phyloP scores from a whole-genome alignment of 768 basidiomycete species.

The Termitomyces sp. region DNA sequence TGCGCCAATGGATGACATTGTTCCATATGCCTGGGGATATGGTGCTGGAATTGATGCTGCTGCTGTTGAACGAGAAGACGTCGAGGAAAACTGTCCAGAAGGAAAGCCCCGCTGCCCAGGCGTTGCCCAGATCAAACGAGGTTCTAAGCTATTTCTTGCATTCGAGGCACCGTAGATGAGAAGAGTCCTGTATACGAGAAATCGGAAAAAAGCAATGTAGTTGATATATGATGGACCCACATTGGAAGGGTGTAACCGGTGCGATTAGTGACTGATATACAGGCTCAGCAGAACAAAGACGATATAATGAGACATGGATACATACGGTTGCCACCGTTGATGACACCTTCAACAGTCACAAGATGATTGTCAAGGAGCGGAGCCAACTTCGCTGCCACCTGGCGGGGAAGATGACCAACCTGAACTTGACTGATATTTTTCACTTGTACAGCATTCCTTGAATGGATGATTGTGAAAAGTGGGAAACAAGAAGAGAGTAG shows the following conservation, averaged over 20 bases:
- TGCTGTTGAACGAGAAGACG: conserved; percentile 10
- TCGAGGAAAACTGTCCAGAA: conserved; percentile 15
- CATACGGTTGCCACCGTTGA: conserved; percentile 65
- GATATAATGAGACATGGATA: background rate
- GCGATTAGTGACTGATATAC: conserved; percentile 33
- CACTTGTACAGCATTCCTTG: conserved; percentile 77
- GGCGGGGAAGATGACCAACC: conserved; percentile 77
- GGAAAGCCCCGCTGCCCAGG: conserved; percentile 58
- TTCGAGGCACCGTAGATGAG: conserved; percentile 68
- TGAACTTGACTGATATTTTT: conserved; percentile 67
- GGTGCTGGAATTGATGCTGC: background rate
- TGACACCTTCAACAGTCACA: conserved; percentile 69
- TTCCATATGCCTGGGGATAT: conserved; percentile 6
- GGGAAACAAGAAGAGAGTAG: no score
- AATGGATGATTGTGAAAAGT: background rate
- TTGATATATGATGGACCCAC: conserved; percentile 29
- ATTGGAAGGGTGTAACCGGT: conserved; percentile 52
- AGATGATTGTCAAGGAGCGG: conserved; percentile 61
- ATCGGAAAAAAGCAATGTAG: background rate
- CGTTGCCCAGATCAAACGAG: conserved; percentile 69
- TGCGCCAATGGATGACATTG: conserved; percentile 14
- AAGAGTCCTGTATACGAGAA: conserved; percentile 42
- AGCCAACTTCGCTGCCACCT: conserved; percentile 53
- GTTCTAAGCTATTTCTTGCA: conserved; percentile 55
- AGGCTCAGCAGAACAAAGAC: conserved; percentile 3